A percentile compares a stretch with the other conserved stretches of the same genome.
phyloP scores from a whole-genome alignment of 345 rosid species.

The Brassica rapa region DNA sequence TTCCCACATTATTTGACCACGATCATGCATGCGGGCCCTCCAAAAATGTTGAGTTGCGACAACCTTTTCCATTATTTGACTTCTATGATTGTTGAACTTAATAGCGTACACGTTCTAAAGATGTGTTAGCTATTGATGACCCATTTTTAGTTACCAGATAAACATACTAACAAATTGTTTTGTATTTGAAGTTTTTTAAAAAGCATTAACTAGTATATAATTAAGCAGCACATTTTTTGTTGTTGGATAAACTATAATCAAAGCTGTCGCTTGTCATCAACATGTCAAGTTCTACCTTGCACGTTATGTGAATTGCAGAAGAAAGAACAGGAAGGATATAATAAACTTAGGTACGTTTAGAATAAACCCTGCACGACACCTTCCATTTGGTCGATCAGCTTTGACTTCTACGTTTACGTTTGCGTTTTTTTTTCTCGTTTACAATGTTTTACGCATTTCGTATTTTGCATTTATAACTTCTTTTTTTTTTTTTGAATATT shows the following conservation, averaged over 20 bases:
- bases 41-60: not conserved
- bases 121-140: not conserved
- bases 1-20: too few species aligned
- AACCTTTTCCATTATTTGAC: not conserved
- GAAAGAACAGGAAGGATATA: not conserved
- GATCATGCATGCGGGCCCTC: not conserved
- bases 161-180: not conserved
- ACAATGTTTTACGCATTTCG: slow-evolving; percentile 30
- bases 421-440: slow-evolving; percentile 19
- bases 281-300: slow-evolving; percentile 28
- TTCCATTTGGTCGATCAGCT: not conserved
- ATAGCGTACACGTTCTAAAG: not conserved
- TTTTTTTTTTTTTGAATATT: not conserved
- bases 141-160: not conserved
- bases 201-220: not conserved
- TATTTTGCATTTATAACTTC: slow-evolving; percentile 6
- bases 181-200: not conserved
- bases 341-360: slow-evolving; percentile 12
- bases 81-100: not conserved
- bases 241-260: slow-evolving; percentile 1
- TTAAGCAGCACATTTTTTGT: not conserved
- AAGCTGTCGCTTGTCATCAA: slow-evolving; percentile 11
- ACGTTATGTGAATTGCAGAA: slow-evolving; percentile 24
- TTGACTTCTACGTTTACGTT: slow-evolving; percentile 43
- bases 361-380: slow-evolving; percentile 39